phyloP scores from a whole-genome alignment of 148 eudicot species.

The Chenopodium formosanum region DNA sequence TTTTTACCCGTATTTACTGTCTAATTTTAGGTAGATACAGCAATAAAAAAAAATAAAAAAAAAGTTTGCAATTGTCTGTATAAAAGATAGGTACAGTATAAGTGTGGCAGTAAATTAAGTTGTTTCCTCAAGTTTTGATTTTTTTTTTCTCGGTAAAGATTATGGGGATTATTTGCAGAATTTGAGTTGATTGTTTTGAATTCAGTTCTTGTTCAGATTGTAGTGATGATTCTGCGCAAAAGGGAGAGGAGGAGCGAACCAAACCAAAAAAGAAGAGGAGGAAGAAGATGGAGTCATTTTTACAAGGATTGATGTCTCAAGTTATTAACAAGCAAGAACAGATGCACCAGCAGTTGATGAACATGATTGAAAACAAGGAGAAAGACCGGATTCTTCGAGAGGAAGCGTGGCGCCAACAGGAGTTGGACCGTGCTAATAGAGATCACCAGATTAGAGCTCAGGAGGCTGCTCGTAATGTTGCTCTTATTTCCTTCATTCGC shows the following conservation, averaged over 20 bases:
- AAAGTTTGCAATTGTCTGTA: too few species aligned
- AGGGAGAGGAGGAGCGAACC: slow-evolving; percentile 5
- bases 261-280: slow-evolving; percentile 29
- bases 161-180: background rate
- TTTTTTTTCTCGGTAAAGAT: too few species aligned
- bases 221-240: slow-evolving; percentile 29
- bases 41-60: too few species aligned
- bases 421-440: slow-evolving; percentile 39
- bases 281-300: slow-evolving; percentile 31
- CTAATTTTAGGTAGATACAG: too few species aligned
- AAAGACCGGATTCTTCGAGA: slow-evolving; percentile 43
- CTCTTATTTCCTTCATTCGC: slow-evolving; percentile 46
- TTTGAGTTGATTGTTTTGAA: background rate
- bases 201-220: slow-evolving; percentile 45
- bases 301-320: slow-evolving; percentile 37
- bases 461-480: slow-evolving; percentile 47
- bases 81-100: too few species aligned
- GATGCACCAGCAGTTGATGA: slow-evolving; percentile 54
- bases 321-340: slow-evolving; percentile 49
- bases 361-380: slow-evolving; percentile 42
- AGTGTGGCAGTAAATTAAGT: too few species aligned
- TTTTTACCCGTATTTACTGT: too few species aligned
- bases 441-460: slow-evolving; percentile 36
- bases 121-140: too few species aligned
- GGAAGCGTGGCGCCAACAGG: slow-evolving; percentile 48